Evolutionary conservation across 2,329 filamentous ascomycete genomes (phyloP).

Genomic region (Clarireedia homoeocarpa): DNA sequence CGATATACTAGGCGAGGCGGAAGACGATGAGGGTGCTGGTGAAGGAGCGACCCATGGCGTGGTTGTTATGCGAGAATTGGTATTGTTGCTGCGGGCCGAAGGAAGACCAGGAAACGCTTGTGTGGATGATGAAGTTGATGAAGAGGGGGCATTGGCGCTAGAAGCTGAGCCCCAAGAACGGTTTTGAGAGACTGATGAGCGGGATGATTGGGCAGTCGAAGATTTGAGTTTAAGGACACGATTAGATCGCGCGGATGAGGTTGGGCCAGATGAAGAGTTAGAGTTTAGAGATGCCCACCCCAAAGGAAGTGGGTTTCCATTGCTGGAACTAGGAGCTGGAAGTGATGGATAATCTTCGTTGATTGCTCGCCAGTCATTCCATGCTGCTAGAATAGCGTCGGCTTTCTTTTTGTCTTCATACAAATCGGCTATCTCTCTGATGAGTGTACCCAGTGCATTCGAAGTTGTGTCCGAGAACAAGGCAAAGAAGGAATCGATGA

Average conservation of each 20-base stretch:
- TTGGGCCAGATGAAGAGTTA: conserved; percentile 13
- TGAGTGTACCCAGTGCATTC: conserved; percentile 74
- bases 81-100: conserved; percentile 19
- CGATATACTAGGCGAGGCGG: conserved; percentile 18
- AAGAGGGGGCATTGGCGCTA: conserved; percentile 12
- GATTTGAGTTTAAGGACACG: conserved; percentile 60
- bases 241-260: conserved; percentile 36
- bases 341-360: conserved; percentile 92
- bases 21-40: conserved; percentile 28
- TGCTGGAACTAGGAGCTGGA: conserved; percentile 60
- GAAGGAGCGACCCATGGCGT: conserved; percentile 30
- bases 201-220: conserved; percentile 60
- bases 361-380: conserved; percentile 93
- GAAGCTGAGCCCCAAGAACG: conserved; percentile 46
- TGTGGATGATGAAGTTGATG: conserved; percentile 23
- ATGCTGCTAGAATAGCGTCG: conserved; percentile 68
- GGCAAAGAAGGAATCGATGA: conserved; percentile 82
- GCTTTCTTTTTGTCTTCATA: conserved; percentile 77
- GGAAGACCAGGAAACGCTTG: conserved; percentile 38
- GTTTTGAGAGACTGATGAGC: conserved; percentile 47
- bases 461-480: conserved; percentile 74
- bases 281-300: conserved; percentile 26
- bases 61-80: conserved; percentile 24
- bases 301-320: conserved; percentile 26
- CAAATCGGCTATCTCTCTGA: conserved; percentile 86